Base-by-base conservation (phyloP, 306 rosid species). In the Cicer yamashitae region DNA sequence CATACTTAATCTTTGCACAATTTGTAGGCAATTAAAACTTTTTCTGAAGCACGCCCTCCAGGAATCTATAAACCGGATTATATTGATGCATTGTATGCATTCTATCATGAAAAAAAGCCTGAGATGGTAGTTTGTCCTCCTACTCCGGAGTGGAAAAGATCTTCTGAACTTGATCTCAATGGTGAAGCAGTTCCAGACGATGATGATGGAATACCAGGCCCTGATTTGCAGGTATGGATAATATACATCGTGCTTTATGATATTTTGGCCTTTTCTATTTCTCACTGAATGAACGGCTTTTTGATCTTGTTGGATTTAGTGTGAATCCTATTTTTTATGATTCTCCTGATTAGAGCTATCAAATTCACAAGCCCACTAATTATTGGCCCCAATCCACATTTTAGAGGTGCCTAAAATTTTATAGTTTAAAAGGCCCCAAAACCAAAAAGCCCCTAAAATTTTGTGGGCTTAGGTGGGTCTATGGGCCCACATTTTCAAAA, bases 31-130 rank as follows among this genome's bases (percentile, higher is more conserved):
- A 76, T 96, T 69, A 87, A 88, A 83, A 61, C 30, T 14, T 96
- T 96, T 89, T 79, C 98, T 34, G 96, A 92, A 0, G 97, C 92
- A 74, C 98, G 99, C 11, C 96, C 99, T 82, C 99, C 99, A 0
- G 99, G 99, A 83, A 96, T 96, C 75, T 96, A 96, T 83, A 96
- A 96, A 83, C 94, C 97, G 14, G 98, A 96, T 75, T 96, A 96
- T 44, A 82, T 96, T 79, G 98, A 92, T 82, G 97, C 91, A 0
- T 71, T 96, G 64, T 96, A 96, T 54, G 7, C 89, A 46, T 96
- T 96, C 84, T 96, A 96, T 83, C 99, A 96, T 56, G 99, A 96
- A 83, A 90, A 77, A 80, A 92, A 74, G 78, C 98, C 98, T 34
- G 98, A 96, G 68, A 80, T 81, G 82, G 83, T 88, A 80, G 86